Conservation (phyloP, 202 grass and related monocot species). For the Thinopyrum obtusiflorum region DNA sequence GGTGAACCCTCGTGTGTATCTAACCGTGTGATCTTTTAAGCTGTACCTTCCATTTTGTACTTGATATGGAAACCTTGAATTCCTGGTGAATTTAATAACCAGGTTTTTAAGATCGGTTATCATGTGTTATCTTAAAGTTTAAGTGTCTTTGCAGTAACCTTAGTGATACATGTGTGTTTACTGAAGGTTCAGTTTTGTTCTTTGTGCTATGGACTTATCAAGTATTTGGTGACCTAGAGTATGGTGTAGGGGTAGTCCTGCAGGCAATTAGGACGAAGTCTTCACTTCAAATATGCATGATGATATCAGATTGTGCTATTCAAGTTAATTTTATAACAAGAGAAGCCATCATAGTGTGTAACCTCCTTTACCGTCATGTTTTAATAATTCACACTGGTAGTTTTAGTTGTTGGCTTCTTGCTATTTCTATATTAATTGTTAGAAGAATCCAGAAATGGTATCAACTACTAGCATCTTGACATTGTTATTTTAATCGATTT, state of each 20-base stretch:
- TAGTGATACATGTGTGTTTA: neutral
- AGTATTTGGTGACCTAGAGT: neutral
- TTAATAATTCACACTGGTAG: neutral
- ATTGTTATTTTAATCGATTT: neutral
- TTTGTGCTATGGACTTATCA: neutral
- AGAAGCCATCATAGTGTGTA: neutral
- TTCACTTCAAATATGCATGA: slow-evolving; percentile 10
- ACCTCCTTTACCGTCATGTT: neutral
- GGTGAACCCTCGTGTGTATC: slow-evolving; percentile 25
- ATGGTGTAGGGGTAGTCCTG: neutral
- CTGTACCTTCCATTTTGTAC: neutral
- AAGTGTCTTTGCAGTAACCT: neutral
- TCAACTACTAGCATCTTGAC: neutral
- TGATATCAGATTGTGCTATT: neutral
- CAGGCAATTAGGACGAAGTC: neutral
- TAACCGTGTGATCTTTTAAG: slow-evolving; percentile 23
- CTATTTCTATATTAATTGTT: neutral
- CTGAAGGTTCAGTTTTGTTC: neutral
- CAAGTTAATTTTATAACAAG: neutral
- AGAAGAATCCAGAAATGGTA: neutral
- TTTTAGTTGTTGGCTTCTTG: neutral
- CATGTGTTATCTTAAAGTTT: neutral
- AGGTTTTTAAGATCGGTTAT: neutral
- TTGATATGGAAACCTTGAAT: slow-evolving; percentile 4
- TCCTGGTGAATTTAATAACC: neutral